phyloP scores from a whole-genome alignment of 495 filamentous ascomycete species.

The Terfezia boudieri region DNA sequence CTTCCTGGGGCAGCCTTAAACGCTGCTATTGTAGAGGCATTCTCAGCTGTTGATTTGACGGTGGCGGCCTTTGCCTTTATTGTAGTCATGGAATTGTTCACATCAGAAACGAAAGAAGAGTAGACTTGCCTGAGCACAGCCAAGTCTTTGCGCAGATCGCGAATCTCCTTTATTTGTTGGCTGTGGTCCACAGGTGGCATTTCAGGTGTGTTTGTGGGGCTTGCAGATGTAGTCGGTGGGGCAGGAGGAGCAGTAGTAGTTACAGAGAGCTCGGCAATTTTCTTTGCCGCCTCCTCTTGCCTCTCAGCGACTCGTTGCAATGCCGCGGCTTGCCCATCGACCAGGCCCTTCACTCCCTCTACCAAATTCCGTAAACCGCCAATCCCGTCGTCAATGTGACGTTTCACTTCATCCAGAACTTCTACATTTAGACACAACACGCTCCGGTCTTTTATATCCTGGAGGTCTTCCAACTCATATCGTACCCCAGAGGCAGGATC shows the following conservation, averaged over 20 bases:
- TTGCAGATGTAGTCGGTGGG: slow-evolving; percentile 17
- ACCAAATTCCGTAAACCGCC: slow-evolving; percentile 58
- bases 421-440: slow-evolving; percentile 90
- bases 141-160: slow-evolving; percentile 67
- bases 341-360: slow-evolving; percentile 51
- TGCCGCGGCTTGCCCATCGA: slow-evolving; percentile 56
- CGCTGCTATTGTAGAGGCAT: slow-evolving; percentile 30
- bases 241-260: slow-evolving; percentile 30
- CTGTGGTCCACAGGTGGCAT: slow-evolving; percentile 17
- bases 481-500: slow-evolving; percentile 84
- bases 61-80: slow-evolving; percentile 57
- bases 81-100: slow-evolving; percentile 63
- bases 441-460: slow-evolving; percentile 85
- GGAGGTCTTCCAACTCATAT: slow-evolving; percentile 83
- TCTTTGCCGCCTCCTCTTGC: slow-evolving; percentile 76
- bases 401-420: slow-evolving; percentile 86
- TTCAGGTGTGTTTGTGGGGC: not conserved
- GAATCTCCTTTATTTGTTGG: slow-evolving; percentile 49
- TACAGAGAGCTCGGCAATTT: slow-evolving; percentile 61
- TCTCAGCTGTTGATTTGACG: slow-evolving; percentile 53
- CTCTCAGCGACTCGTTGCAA: slow-evolving; percentile 78
- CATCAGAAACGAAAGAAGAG: slow-evolving; percentile 66
- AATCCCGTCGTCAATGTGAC: slow-evolving; percentile 81
- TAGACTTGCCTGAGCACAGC: slow-evolving; percentile 87
- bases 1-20: slow-evolving; percentile 32